Conservation (phyloP, 306 rosid species). For the Hippophae tibetana region DNA sequence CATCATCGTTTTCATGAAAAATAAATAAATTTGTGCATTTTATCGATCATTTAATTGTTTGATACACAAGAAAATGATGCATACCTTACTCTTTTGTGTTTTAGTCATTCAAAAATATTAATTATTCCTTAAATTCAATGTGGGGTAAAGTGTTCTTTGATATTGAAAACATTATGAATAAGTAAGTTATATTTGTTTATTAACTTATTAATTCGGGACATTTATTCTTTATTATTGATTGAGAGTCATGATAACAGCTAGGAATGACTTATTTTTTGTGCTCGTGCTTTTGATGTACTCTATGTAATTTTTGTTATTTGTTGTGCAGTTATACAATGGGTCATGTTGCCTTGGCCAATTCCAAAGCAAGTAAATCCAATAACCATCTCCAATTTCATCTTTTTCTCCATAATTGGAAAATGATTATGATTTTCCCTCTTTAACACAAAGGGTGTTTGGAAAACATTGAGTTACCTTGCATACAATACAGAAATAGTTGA, state of each 20-base stretch:
- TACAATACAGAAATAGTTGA: constrained; percentile 48
- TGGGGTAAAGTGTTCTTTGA: too few species aligned
- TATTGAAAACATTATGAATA: too few species aligned
- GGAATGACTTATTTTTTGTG: not conserved
- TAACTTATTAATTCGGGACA: too few species aligned
- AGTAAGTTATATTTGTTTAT: too few species aligned
- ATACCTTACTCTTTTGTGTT: too few species aligned
- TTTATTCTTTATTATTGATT: too few species aligned
- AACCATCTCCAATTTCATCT: constrained; percentile 46
- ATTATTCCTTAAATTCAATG: too few species aligned
- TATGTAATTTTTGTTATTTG: not conserved
- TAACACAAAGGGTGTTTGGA: constrained; percentile 79
- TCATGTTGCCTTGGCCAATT: constrained; percentile 56
- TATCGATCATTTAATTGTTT: constrained; percentile 1
- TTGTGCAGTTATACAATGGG: constrained; percentile 54
- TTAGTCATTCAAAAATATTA: too few species aligned
- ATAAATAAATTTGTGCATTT: not conserved
- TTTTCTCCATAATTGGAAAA: constrained; percentile 42
- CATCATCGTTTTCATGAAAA: not conserved
- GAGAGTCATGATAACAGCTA: too few species aligned
- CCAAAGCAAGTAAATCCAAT: constrained; percentile 49
- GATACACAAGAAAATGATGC: too few species aligned
- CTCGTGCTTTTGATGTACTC: not conserved
- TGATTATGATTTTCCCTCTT: constrained; percentile 84
- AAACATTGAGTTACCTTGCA: constrained; percentile 41